These are phyloP conservation scores for Castanospermum australe DNA, from an alignment of 306 rosid species.

Conservation along the genomic window DNA sequence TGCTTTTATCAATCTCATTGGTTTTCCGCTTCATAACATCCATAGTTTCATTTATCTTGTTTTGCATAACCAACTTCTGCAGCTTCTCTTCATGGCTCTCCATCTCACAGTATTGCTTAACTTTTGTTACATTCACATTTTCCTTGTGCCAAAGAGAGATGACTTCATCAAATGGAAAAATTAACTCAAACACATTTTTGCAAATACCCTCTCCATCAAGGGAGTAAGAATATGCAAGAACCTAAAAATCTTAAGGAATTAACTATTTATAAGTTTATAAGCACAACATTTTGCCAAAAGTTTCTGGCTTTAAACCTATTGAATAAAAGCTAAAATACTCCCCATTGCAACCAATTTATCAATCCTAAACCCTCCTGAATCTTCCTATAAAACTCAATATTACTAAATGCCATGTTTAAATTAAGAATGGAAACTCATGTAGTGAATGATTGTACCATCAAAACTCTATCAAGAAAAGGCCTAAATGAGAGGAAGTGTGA, in stretches of 20 bases:
- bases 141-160: slow-evolving; percentile 96
- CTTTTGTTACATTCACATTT: slow-evolving; percentile 81
- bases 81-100: slow-evolving; percentile 98
- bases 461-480: neutral
- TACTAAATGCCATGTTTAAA: neutral
- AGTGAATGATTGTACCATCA: neutral
- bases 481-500: neutral
- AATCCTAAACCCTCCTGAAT: neutral
- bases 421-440: neutral
- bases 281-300: neutral
- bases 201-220: slow-evolving; percentile 94
- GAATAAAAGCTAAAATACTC: slow-evolving; percentile 1
- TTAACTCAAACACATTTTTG: slow-evolving; percentile 85
- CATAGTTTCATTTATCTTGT: slow-evolving; percentile 95
- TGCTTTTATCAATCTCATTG: slow-evolving; percentile 98
- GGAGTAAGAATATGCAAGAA: slow-evolving; percentile 83
- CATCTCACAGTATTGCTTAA: slow-evolving; percentile 92
- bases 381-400: neutral
- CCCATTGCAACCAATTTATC: slow-evolving; percentile 5
- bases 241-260: slow-evolving; percentile 68
- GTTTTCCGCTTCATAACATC: slow-evolving; percentile 97
- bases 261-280: slow-evolving; percentile 3
- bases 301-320: neutral
- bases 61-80: slow-evolving; percentile 88
- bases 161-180: slow-evolving; percentile 95